Evolutionary conservation across 179 eudicot genomes (phyloP).

Genomic region (Vitellaria paradoxa): DNA sequence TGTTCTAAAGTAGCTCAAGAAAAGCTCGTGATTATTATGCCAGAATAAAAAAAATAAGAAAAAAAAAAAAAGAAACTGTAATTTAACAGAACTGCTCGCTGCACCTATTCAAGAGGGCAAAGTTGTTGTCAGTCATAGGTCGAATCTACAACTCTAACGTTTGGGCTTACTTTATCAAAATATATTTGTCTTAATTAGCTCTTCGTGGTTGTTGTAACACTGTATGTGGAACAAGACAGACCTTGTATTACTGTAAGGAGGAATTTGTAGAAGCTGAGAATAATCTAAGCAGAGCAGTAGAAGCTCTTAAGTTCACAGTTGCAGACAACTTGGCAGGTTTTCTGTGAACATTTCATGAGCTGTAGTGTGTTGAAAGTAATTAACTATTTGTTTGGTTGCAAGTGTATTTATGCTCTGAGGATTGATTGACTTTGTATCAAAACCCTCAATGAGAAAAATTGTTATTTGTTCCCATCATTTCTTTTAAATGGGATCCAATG

Average conservation of each 20-base stretch:
- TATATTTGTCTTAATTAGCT: not conserved
- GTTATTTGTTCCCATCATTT: no score
- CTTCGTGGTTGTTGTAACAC: not conserved
- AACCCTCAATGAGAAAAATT: no score
- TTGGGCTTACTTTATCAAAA: not conserved
- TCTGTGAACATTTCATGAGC: not conserved
- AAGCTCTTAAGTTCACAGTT: not conserved
- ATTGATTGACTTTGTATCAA: no score
- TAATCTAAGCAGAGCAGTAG: not conserved
- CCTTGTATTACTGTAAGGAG: not conserved
- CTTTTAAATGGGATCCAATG: no score
- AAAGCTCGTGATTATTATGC: not conserved
- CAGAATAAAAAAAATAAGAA: no score
- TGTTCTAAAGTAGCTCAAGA: constrained; percentile 38
- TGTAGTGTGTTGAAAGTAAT: not conserved
- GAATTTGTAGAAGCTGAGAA: not conserved
- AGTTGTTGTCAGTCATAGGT: not conserved
- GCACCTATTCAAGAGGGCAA: not conserved
- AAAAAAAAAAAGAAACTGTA: no score
- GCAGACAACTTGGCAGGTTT: not conserved
- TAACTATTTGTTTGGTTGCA: no score
- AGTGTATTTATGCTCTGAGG: no score
- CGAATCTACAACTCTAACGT: not conserved
- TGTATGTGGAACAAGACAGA: not conserved
- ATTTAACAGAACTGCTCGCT: not conserved